Conservation (phyloP, 805 yeast genomes). For the Candida tibetensis region DNA sequence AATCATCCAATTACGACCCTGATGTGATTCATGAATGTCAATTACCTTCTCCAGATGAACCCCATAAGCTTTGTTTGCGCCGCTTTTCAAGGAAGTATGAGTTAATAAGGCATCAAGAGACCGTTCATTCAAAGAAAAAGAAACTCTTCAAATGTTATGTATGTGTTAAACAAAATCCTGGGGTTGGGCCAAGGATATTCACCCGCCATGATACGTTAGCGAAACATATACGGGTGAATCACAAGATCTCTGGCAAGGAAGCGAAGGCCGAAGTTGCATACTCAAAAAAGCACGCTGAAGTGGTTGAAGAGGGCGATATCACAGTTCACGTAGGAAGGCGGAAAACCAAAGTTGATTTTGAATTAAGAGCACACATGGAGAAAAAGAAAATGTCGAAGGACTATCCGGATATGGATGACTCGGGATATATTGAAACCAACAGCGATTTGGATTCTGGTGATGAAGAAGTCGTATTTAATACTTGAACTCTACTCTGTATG, state of each 20-base stretch:
- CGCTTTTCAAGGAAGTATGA: conserved; percentile 71
- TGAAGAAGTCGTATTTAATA: conserved; percentile 13
- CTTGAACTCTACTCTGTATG: neutral
- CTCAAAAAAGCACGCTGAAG: conserved; percentile 45
- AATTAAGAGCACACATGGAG: conserved; percentile 45
- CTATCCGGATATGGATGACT: conserved; percentile 10
- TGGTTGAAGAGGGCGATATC: conserved; percentile 48
- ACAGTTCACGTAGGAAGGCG: conserved; percentile 46
- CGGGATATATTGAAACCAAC: conserved; percentile 9
- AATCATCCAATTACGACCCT: conserved; percentile 45
- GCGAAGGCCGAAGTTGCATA: conserved; percentile 48
- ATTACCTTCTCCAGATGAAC: conserved; percentile 43
- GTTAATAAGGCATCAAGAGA: conserved; percentile 91
- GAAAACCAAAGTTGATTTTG: conserved; percentile 46
- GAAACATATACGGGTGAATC: conserved; percentile 67
- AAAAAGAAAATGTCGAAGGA: conserved; percentile 23
- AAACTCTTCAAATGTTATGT: conserved; percentile 82
- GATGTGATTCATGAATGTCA: conserved; percentile 48
- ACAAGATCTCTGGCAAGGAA: conserved; percentile 44
- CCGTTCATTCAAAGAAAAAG: conserved; percentile 87
- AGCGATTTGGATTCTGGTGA: conserved; percentile 17
- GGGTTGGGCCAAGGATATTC: conserved; percentile 68
- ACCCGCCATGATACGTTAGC: conserved; percentile 93
- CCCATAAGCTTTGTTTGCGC: conserved; percentile 38
- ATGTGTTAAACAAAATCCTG: conserved; percentile 69